A percentile compares a stretch with the other conserved stretches of the same genome.
phyloP scores from a whole-genome alignment of 768 basidiomycete genomes.

The Leccinellum luteum region DNA sequence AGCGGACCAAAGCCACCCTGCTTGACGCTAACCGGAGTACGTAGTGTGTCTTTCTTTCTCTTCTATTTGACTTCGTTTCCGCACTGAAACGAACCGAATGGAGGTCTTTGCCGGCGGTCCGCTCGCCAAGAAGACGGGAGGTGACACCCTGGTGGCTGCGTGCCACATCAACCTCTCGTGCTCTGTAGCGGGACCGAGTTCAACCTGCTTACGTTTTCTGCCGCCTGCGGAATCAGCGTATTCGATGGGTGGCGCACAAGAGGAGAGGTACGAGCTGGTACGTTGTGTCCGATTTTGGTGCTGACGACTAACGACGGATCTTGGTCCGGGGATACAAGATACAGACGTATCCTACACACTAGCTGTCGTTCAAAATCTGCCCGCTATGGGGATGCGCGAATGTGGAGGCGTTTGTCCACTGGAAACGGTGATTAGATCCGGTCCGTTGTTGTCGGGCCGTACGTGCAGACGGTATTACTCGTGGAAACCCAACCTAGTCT shows the following conservation, averaged over 20 bases:
- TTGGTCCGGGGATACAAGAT: too few relatives aligned
- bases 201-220: slow-evolving; percentile 21
- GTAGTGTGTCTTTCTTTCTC: slow-evolving; percentile 15
- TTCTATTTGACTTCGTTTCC: neutral
- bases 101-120: slow-evolving; percentile 39
- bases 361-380: slow-evolving; percentile 33
- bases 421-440: slow-evolving; percentile 26
- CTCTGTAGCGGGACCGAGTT: slow-evolving; percentile 41
- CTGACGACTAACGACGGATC: neutral
- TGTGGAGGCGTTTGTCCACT: slow-evolving; percentile 35
- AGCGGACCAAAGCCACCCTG: too few relatives aligned
- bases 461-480: slow-evolving; percentile 29
- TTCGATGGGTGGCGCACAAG: slow-evolving; percentile 35
- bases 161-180: slow-evolving; percentile 32
- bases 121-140: slow-evolving; percentile 32
- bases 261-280: slow-evolving; percentile 40
- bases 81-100: neutral
- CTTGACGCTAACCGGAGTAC: slow-evolving; percentile 1
- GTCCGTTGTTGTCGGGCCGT: slow-evolving; percentile 26
- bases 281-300: slow-evolving; percentile 33
- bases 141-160: slow-evolving; percentile 29
- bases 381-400: slow-evolving; percentile 23
- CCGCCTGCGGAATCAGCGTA: slow-evolving; percentile 11
- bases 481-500: too few relatives aligned
- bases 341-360: slow-evolving; percentile 18